Base-by-base conservation (phyloP, 2,329 filamentous ascomycete species). In the Gnomoniopsis sp. region DNA sequence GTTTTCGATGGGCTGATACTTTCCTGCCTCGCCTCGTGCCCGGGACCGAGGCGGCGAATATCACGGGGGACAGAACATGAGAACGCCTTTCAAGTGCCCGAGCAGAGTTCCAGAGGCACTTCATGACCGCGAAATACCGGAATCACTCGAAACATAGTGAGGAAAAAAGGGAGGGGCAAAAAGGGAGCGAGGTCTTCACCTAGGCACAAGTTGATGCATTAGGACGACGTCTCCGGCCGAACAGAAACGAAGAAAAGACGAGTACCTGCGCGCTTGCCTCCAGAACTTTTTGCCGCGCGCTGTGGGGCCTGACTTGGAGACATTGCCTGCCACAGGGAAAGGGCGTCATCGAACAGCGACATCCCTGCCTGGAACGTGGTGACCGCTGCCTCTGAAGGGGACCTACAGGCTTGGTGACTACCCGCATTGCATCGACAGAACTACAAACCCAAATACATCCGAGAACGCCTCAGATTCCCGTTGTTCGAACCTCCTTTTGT, bases 1-100 rank as follows among this genome's bases (percentile, higher is more conserved):
- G 34, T 58, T 22, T 43, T 68, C 66, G 8, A 70, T 62, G 17
- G 74, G 49, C 26, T 71, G 69, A 21, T 69, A 6, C 14, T 11
- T 4, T 15, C 30, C 52, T 52, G n/a, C 38, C 21, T 59, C 57
- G n/a, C 36, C 57, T 59, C 3, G 57, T 57, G 26, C 49, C 49
- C 33, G 53, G 56, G 23, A 53, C 11, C 23, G 36, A 46, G 30
- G 30, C 52, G 26, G 26, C 44, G 30, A 44, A 56, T 17, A 59
- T 8, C 6, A 53, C 36, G 6, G 57, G 60, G 4, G 49, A 49
- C 26, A 57, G 57, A 38, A 43, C 57, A 41, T 50, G 49, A 26
- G 44, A 56, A 19, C 57, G 53, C 49, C 57, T 53, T 56, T 59
- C 60, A 59, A 59, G 57, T 56, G 57, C 57, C 60, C 57, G 36